phyloP scores from a whole-genome alignment of 2,329 filamentous ascomycete species.

The Aurifilum marmelostoma region DNA sequence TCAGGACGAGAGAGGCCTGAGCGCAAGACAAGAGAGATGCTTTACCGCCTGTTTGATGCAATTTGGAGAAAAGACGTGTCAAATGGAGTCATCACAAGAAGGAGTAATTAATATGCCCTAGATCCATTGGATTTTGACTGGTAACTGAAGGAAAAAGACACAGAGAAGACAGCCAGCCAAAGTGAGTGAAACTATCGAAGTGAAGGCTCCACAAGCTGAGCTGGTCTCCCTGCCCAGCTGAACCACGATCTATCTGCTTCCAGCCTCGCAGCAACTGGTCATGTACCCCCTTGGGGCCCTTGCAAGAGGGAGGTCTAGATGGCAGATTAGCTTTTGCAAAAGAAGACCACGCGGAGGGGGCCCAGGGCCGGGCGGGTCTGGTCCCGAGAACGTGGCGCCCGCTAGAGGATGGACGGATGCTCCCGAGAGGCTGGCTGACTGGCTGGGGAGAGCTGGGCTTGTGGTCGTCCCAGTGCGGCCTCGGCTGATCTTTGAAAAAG shows the following conservation, averaged over 20 bases:
- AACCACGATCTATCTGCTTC: not conserved
- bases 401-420: no score
- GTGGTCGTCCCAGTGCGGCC: not conserved
- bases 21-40: not conserved
- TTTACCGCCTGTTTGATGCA: not conserved
- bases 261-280: not conserved
- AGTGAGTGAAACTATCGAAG: not conserved
- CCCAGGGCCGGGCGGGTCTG: no score
- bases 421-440: not conserved
- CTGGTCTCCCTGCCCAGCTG: slow-evolving; percentile 1
- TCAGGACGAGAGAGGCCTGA: not conserved
- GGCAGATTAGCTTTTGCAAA: not conserved
- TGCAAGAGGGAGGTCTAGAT: not conserved
- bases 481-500: not conserved
- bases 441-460: no score
- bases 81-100: not conserved
- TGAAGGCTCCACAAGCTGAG: not conserved
- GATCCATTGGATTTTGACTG: not conserved
- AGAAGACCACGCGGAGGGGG: not conserved
- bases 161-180: not conserved
- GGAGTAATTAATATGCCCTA: not conserved
- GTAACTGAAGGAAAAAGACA: not conserved
- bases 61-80: not conserved
- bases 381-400: no score
- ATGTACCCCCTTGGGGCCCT: not conserved